phyloP scores from a whole-genome alignment of 2,329 filamentous ascomycete genomes.

The Trichoderma koningii region DNA sequence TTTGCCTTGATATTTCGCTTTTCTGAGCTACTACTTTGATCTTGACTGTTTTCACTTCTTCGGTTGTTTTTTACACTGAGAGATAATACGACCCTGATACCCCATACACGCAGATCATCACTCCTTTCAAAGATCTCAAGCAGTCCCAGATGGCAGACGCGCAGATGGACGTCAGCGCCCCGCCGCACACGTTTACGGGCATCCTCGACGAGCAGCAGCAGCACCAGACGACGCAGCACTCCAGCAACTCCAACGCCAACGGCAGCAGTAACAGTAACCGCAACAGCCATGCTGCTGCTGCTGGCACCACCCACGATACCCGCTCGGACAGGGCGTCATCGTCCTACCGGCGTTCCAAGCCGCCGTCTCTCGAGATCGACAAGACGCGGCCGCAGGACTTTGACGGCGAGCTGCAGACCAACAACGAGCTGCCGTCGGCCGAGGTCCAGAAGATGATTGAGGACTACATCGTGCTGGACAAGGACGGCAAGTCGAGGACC shows the following conservation, averaged over 20 bases:
- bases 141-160: slow-evolving; percentile 7
- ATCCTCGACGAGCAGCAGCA: slow-evolving; percentile 11
- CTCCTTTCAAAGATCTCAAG: too few relatives aligned
- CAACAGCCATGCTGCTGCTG: background rate
- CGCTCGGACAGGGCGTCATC: background rate
- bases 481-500: slow-evolving; percentile 57
- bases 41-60: too few relatives aligned
- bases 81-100: too few relatives aligned
- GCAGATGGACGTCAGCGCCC: slow-evolving; percentile 3
- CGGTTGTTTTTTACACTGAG: too few relatives aligned
- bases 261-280: background rate
- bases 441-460: slow-evolving; percentile 55
- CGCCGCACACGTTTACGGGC: slow-evolving; percentile 21
- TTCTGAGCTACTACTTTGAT: too few relatives aligned
- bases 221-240: background rate
- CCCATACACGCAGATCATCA: background rate
- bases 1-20: too few relatives aligned
- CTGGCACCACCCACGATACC: background rate
- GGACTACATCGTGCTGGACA: slow-evolving; percentile 61
- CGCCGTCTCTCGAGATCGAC: slow-evolving; percentile 41
- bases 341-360: slow-evolving; percentile 28
- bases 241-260: background rate
- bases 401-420: slow-evolving; percentile 56
- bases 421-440: slow-evolving; percentile 55
- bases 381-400: slow-evolving; percentile 53